Conservation (phyloP, 768 basidiomycete species). For the Lenzites betulinus region DNA sequence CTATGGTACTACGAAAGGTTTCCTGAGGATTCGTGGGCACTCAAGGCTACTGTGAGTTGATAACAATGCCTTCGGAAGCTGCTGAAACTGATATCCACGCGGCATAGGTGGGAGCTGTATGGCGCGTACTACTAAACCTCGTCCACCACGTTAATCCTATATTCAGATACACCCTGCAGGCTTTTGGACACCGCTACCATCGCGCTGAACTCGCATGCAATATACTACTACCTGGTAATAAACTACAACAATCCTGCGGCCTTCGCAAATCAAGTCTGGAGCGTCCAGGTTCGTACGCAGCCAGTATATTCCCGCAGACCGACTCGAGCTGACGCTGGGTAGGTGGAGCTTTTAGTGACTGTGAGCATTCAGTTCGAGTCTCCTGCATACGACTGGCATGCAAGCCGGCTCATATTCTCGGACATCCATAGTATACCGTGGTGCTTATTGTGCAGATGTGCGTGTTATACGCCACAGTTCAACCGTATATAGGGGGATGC, state of each 20-base stretch:
- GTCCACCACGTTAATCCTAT: no score
- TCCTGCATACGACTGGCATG: no score
- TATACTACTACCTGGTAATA: constrained; percentile 16
- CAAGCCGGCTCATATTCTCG: no score
- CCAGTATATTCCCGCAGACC: no score
- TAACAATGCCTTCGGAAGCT: no score
- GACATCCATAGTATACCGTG: neutral
- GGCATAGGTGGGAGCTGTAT: constrained; percentile 1
- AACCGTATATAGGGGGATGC: no score
- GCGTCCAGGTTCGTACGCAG: neutral
- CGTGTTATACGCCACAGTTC: neutral
- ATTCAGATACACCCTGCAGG: neutral
- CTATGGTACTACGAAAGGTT: constrained; percentile 10
- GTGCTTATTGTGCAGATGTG: constrained; percentile 4
- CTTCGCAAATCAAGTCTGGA: constrained; percentile 12
- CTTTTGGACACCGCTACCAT: constrained; percentile 10
- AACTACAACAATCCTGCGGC: constrained; percentile 17
- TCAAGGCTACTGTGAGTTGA: neutral
- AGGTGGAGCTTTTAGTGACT: constrained; percentile 1
- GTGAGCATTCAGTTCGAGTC: neutral
- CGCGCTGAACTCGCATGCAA: constrained; percentile 9
- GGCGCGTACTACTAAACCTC: neutral
- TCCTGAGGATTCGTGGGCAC: constrained; percentile 8
- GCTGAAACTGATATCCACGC: neutral
- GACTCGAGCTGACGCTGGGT: neutral